Evolutionary conservation across 768 basidiomycete genomes (phyloP).

Genomic region (Rhodotorula kratochvilovae): DNA sequence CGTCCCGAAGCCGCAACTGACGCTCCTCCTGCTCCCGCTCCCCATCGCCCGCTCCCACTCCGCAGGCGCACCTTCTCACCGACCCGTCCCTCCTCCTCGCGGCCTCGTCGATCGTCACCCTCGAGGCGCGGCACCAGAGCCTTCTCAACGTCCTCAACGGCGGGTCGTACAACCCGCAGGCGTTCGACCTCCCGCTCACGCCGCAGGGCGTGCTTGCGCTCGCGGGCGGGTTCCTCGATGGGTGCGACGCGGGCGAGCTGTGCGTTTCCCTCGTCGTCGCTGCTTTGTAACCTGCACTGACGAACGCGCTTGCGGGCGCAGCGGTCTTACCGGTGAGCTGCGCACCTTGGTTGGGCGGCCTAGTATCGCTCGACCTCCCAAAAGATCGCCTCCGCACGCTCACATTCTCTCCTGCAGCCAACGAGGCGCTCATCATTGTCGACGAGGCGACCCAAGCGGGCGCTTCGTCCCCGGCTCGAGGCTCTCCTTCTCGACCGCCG

Average conservation of each 20-base stretch:
- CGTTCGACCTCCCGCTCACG: conserved; percentile 69
- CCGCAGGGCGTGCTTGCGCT: conserved; percentile 32
- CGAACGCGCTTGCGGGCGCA: too few relatives aligned
- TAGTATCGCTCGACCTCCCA: too few relatives aligned
- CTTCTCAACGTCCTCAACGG: conserved; percentile 66
- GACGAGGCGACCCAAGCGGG: neutral
- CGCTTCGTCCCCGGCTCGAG: conserved; percentile 13
- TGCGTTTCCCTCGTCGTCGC: too few relatives aligned
- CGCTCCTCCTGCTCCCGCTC: too few relatives aligned
- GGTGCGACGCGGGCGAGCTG: conserved; percentile 22
- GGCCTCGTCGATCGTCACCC: conserved; percentile 51
- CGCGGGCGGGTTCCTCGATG: conserved; percentile 32
- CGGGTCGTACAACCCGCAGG: conserved; percentile 57
- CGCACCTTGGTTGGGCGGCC: too few relatives aligned
- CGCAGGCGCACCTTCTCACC: conserved; percentile 20
- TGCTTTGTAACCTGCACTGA: too few relatives aligned
- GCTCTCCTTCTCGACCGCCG: conserved; percentile 8
- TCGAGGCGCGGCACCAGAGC: conserved; percentile 79
- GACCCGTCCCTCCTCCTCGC: conserved; percentile 28
- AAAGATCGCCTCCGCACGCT: too few relatives aligned
- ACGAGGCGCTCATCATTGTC: conserved; percentile 32
- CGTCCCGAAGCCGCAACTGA: too few relatives aligned
- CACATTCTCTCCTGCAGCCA: neutral
- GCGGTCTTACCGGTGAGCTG: conserved; percentile 5
- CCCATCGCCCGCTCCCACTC: neutral